Evolutionary conservation across 2,329 filamentous ascomycete genomes (phyloP), one percentile per base, ranked within the genome.

Genomic region (Parastagonospora avenae): DNA sequence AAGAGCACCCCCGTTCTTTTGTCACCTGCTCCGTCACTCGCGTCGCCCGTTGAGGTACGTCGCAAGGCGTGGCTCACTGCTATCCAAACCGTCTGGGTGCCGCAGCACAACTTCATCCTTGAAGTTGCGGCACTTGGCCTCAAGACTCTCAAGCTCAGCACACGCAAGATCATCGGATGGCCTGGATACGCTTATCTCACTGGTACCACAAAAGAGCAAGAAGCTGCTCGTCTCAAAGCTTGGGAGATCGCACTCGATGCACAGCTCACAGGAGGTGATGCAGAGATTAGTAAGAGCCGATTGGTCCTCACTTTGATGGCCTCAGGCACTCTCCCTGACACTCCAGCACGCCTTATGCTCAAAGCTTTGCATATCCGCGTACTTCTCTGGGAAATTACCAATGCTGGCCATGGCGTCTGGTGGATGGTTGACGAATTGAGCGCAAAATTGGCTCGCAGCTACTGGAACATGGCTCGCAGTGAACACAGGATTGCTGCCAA

Each of bases 161-260:
- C 91, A 46, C 85, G 91, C 39, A 92, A 91, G 59, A 72, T 90
- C 0, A 85, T 96, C 55, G 92, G 93, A 33, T 82, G 86, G 60
- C 83, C 88, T 27, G 80, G 88, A 8, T 97, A 94, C 70, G 88
- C 92, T 49, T 81, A 86, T 68, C 76, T 96, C 33, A 93, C 90
- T 2, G 91, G 91, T 0, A 84, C 89, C 41, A 93, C 88, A 1
- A 86, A 89, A 60, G 91, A 96, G 50, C 88, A 96, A 71, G 93
- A 97, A 72, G 85, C 83, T 44, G 92, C 91, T 6, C 85, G 93
- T 27, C 83, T 96, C 64, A 94, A 96, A 76, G 91, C 92, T 0
- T 97, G 93, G 93, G 84, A 88, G 30, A 96, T 96, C 65, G 92
- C 92, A 11, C 83, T 97, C 47, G 93, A 97, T 73, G 92, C 93